A percentile compares a stretch with the other conserved stretches of the same genome.
Evolutionary conservation across 2,329 filamentous ascomycete species (phyloP).

Genomic region (Sphaerulina vaccinii): DNA sequence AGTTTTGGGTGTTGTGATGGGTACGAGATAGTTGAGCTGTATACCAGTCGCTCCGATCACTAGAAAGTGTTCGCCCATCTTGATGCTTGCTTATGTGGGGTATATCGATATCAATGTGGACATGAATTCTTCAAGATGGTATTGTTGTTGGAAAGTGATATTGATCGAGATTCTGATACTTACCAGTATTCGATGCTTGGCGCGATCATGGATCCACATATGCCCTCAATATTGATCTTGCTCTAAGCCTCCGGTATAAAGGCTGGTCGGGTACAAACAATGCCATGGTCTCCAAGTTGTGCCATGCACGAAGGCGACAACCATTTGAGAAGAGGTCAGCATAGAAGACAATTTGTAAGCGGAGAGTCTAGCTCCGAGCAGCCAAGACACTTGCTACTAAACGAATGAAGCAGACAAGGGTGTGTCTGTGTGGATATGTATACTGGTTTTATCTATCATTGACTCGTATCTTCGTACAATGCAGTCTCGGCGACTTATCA

Average conservation of each 20-base stretch:
- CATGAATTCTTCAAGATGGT: no score
- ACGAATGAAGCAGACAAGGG: no score
- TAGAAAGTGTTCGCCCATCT: constrained; percentile 18
- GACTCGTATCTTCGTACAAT: not conserved
- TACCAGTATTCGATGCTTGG: no score
- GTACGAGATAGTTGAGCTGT: not conserved
- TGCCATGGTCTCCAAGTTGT: no score
- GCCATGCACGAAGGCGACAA: not conserved
- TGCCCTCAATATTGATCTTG: no score
- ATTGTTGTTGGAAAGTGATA: no score
- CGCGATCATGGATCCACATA: no score
- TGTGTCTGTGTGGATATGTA: no score
- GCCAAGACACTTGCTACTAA: no score
- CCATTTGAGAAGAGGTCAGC: not conserved
- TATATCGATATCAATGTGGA: not conserved
- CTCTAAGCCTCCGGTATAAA: no score
- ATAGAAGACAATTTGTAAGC: not conserved
- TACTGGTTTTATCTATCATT: not conserved
- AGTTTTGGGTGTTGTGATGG: not conserved
- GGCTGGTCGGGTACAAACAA: no score
- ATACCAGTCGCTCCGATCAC: constrained; percentile 26
- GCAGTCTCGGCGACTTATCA: not conserved
- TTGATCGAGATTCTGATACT: no score
- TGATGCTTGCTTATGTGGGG: not conserved
- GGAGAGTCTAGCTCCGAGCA: not conserved